phyloP scores from a whole-genome alignment of 805 yeast genomes.

The Kluyveromyces wickerhamii region DNA sequence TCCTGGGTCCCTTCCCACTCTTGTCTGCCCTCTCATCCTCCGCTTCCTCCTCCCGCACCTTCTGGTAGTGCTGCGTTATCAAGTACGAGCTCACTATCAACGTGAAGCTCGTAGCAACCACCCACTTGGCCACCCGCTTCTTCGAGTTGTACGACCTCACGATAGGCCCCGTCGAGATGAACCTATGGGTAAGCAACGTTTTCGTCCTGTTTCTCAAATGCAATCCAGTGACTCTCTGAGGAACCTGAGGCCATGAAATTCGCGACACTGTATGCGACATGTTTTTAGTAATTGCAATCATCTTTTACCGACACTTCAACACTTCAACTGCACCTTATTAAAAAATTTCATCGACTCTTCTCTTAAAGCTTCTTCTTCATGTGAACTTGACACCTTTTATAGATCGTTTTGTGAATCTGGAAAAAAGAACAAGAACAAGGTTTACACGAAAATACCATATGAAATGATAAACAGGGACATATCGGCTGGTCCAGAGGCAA shows the following conservation, averaged over 20 bases:
- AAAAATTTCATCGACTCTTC: not conserved
- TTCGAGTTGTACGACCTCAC: constrained; percentile 3
- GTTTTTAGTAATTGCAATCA: constrained; percentile 3
- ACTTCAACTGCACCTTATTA: not conserved
- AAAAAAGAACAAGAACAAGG: not conserved
- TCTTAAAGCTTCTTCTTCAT: not conserved
- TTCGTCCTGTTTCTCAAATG: constrained; percentile 24
- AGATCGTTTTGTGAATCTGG: constrained; percentile 1
- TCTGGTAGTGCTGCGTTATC: constrained; percentile 23
- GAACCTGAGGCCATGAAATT: constrained; percentile 54
- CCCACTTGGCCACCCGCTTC: constrained; percentile 20
- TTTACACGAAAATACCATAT: not conserved
- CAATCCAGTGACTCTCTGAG: constrained; percentile 30
- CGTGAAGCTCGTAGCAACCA: constrained; percentile 25
- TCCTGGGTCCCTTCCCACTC: constrained; percentile 48
- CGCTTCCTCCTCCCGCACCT: constrained; percentile 16
- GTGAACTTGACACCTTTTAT: constrained; percentile 2
- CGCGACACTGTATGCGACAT: constrained; percentile 36
- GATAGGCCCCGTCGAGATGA: constrained; percentile 10
- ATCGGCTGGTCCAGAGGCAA: too few relatives aligned
- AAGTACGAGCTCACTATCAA: constrained; percentile 21
- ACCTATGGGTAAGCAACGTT: constrained; percentile 16
- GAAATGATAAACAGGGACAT: too few relatives aligned
- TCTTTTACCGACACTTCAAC: too few relatives aligned
- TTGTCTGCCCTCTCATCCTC: constrained; percentile 28